Evolutionary conservation across 129 eudicot genomes (phyloP), one percentile per base, ranked within the genome.

Genomic region (Logfia minima): DNA sequence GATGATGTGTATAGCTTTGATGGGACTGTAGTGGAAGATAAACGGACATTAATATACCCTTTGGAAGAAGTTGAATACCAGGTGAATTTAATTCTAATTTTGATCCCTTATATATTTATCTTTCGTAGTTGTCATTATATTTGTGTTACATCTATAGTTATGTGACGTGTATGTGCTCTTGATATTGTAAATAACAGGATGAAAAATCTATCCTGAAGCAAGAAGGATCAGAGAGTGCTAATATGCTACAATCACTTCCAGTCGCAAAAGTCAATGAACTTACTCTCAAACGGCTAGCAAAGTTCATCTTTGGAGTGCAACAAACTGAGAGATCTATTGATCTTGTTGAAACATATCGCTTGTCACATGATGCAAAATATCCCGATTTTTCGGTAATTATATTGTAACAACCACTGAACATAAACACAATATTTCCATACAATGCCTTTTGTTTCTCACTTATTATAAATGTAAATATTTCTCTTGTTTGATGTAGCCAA

Each of bases 21-120:
- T 77, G 84, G 84, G 74, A 83, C 91, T 62, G 80, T 78, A 22
- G 79, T 82, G 19, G 89, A 88, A 82, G 95, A 83, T 62, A 83
- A 80, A 63, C 66, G 80, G 74, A 76, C 85, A 37, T 63, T 88
- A 26, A 70, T 80, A 10, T 81, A 75, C 79, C 78, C 82, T 29
- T 39, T 68, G 53, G 83, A 82, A 68, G 84, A 78, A 39, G 84
- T 75, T 28, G 81, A 73, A 45, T 68, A 65, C 60, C 71, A 45
- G 53, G 97, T 84, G 77, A 84, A 87, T 79, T 23, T 56, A 69
- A 59, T 76, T 28, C 34, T 34, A 71, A 45, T 48, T 17, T 59
- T 72, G 11, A 60, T 75, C 52, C 10, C 26, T 18, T 29, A 21
- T 56, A 48, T 13, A 48, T 48, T 48, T 48, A 75, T 66, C 56